Conservation (phyloP, 2,329 filamentous ascomycete genomes). For the Calonectria ilicicola region DNA sequence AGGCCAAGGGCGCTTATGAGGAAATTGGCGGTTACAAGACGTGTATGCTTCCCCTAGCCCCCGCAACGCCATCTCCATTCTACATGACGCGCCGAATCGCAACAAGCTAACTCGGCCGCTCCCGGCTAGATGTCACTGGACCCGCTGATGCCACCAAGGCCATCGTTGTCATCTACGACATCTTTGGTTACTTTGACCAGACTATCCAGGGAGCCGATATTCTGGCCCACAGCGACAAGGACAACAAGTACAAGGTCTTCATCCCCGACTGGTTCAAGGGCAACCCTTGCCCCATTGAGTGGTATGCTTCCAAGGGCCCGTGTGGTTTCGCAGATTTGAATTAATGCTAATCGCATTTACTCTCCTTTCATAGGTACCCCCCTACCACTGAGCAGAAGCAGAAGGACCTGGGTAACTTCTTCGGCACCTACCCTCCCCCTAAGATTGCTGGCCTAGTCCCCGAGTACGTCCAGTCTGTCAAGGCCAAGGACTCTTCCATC, state of each 20-base stretch:
- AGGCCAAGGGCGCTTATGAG: slow-evolving; percentile 67
- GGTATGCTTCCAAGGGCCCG: slow-evolving; percentile 46
- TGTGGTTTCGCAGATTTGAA: background rate
- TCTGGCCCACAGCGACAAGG: slow-evolving; percentile 63
- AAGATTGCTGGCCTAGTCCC: slow-evolving; percentile 64
- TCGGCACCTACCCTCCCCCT: slow-evolving; percentile 62
- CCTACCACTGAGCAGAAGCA: slow-evolving; percentile 74
- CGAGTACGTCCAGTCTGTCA: slow-evolving; percentile 65
- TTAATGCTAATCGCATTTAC: background rate
- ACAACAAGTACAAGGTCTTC: slow-evolving; percentile 82
- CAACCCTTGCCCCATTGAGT: slow-evolving; percentile 68
- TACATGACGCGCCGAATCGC: too few relatives aligned
- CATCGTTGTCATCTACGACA: slow-evolving; percentile 73
- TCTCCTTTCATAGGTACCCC: slow-evolving; percentile 61
- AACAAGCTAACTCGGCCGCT: slow-evolving; percentile 16
- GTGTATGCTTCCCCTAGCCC: slow-evolving; percentile 45
- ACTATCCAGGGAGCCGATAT: slow-evolving; percentile 79
- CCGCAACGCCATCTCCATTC: too few relatives aligned
- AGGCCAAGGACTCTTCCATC: slow-evolving; percentile 65
- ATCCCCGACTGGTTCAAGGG: slow-evolving; percentile 94
- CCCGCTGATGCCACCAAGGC: slow-evolving; percentile 65
- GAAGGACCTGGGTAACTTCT: slow-evolving; percentile 68
- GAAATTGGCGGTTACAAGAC: slow-evolving; percentile 68
- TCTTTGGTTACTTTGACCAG: slow-evolving; percentile 78
- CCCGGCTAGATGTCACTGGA: slow-evolving; percentile 58